Evolutionary conservation across 805 yeast genomes (phyloP).

Genomic region (Candida chauliodis): DNA sequence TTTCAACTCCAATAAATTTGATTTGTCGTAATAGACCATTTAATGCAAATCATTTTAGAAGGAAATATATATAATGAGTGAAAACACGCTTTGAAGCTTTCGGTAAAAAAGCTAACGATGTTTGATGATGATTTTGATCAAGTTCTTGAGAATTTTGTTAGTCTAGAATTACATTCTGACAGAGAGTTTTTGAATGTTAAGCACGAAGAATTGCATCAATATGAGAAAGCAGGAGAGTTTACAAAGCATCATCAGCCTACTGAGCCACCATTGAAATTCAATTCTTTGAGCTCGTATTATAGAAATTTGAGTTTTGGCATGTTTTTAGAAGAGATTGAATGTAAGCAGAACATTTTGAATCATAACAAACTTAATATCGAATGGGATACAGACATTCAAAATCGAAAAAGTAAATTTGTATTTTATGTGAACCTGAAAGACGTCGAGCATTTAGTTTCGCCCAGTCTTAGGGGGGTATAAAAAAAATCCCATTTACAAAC

Average conservation of each 20-base stretch:
- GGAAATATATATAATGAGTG: no score
- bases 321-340: constrained; percentile 52
- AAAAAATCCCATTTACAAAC: constrained; percentile 18
- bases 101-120: no score
- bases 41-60: no score
- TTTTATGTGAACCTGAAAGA: constrained; percentile 44
- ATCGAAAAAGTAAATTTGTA: constrained; percentile 36
- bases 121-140: no score
- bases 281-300: constrained; percentile 50
- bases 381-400: constrained; percentile 47
- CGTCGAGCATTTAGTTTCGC: constrained; percentile 48
- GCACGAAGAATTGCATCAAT: no score
- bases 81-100: no score
- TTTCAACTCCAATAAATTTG: no score
- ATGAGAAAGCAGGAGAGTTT: no score
- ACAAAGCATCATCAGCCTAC: constrained; percentile 27
- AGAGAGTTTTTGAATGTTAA: no score
- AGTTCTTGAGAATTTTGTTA: no score
- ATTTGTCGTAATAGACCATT: no score
- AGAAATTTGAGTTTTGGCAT: constrained; percentile 58
- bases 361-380: constrained; percentile 45
- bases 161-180: no score
- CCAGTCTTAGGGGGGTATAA: constrained; percentile 46
- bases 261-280: constrained; percentile 44
- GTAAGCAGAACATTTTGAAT: constrained; percentile 28